Conservation (phyloP, 2,329 filamentous ascomycete genomes). For the Penicillium sp. region DNA sequence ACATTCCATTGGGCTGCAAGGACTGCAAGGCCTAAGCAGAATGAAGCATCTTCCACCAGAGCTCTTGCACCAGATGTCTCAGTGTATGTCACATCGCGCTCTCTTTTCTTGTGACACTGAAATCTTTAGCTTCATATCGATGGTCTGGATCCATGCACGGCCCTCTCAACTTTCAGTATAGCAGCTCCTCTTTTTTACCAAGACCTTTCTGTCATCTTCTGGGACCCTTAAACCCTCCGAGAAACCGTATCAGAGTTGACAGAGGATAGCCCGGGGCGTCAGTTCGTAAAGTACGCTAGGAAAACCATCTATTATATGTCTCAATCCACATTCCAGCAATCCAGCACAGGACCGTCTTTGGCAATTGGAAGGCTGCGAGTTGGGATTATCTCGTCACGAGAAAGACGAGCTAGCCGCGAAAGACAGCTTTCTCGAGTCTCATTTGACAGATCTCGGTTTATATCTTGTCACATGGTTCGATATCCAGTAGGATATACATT, state of each 20-base stretch:
- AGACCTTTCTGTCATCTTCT: background rate
- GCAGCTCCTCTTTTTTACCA: background rate
- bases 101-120: background rate
- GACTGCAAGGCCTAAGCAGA: background rate
- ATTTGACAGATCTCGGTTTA: background rate
- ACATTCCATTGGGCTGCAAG: background rate
- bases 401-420: background rate
- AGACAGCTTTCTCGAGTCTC: conserved; percentile 5
- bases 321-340: background rate
- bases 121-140: background rate
- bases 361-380: background rate
- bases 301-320: conserved; percentile 1
- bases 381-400: background rate
- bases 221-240: background rate
- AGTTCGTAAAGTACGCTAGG: conserved; percentile 5
- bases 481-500: background rate
- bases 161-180: background rate
- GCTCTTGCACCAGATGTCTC: background rate
- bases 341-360: background rate
- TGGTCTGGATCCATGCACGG: background rate
- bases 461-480: background rate
- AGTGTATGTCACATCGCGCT: background rate
- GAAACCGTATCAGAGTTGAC: background rate
- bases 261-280: background rate
- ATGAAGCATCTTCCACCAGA: background rate